These are phyloP conservation scores for Verticillium alfalfae DNA, from an alignment of 2,329 filamentous ascomycete genomes.

Conservation along the genomic window DNA sequence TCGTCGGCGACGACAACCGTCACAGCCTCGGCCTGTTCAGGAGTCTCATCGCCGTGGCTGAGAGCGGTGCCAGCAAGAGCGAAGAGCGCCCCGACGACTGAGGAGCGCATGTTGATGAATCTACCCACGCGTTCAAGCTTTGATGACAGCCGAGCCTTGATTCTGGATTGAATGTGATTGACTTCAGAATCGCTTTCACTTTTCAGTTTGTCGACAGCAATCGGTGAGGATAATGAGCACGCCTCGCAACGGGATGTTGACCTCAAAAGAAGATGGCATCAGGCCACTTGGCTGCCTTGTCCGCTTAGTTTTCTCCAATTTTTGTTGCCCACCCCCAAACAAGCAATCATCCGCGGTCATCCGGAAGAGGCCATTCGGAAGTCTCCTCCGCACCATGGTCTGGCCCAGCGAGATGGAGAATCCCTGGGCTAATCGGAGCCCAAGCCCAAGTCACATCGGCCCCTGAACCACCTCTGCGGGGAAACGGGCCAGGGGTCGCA, in stretches of 20 bases:
- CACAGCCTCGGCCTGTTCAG: background rate
- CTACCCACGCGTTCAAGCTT: background rate
- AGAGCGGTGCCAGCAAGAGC: background rate
- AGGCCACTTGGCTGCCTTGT: background rate
- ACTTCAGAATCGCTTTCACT: background rate
- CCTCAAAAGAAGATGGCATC: background rate
- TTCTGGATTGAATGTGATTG: background rate
- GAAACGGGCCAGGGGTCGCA: background rate
- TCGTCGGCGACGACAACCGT: background rate
- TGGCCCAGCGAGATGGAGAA: background rate
- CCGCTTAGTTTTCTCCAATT: background rate
- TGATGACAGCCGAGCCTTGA: background rate
- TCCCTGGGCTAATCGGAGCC: background rate
- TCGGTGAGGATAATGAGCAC: background rate
- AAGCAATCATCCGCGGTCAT: background rate
- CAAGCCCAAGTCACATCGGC: background rate
- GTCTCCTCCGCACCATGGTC: background rate
- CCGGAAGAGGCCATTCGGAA: conserved; percentile 3
- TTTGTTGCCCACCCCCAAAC: background rate
- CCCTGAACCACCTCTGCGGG: background rate
- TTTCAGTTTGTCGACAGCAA: background rate
- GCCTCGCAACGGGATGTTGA: background rate
- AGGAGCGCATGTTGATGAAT: background rate
- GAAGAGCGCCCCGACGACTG: background rate
- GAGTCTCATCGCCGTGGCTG: background rate